phyloP scores from a whole-genome alignment of 805 yeast genomes.

The Candida railenensis region DNA sequence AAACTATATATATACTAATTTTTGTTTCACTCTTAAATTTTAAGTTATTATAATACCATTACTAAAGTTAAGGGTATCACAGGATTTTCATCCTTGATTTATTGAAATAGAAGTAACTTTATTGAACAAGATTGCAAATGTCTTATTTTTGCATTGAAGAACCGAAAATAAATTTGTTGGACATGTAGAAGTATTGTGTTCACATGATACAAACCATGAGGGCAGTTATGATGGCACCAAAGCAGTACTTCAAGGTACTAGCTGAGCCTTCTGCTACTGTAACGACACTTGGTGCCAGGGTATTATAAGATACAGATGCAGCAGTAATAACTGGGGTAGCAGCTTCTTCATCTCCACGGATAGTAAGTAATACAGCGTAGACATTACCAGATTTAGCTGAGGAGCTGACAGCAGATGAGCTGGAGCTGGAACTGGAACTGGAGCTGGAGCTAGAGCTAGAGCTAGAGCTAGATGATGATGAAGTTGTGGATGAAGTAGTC shows the following conservation, averaged over 20 bases:
- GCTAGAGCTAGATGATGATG: background rate
- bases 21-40: background rate
- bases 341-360: background rate
- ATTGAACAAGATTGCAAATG: background rate
- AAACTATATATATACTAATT: background rate
- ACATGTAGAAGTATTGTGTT: constrained; percentile 1
- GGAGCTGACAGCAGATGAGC: background rate
- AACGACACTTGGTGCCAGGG: background rate
- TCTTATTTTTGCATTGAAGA: background rate
- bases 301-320: background rate
- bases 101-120: background rate
- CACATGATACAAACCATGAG: constrained; percentile 1
- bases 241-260: background rate
- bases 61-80: background rate
- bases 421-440: background rate
- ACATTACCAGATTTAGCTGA: background rate
- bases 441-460: background rate
- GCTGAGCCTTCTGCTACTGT: background rate
- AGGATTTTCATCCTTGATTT: background rate
- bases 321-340: background rate
- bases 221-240: constrained; percentile 1
- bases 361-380: background rate
- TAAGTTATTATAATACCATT: background rate
- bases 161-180: constrained; percentile 2
- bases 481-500: background rate